These are phyloP conservation scores for Irpex sp. DNA, from an alignment of 1,284 basidiomycete species.

Conservation along the genomic window DNA sequence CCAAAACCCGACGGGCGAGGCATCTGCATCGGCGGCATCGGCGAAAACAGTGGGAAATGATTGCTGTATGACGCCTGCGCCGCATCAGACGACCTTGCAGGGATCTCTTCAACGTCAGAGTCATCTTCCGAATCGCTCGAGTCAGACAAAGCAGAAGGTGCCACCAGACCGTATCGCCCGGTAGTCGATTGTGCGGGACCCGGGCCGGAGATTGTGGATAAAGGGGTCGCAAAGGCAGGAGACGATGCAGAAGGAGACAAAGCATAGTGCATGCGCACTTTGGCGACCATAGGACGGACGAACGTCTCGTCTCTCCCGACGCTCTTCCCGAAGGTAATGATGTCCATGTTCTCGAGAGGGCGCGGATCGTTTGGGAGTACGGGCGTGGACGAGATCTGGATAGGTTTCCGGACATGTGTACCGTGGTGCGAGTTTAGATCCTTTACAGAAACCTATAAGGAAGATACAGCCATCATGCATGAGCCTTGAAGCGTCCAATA, in stretches of 20 bases:
- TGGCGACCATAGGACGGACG: conserved; percentile 57
- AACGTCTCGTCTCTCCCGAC: conserved; percentile 56
- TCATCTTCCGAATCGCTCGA: conserved; percentile 40
- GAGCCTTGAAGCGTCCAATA: not conserved
- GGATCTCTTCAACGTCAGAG: conserved; percentile 53
- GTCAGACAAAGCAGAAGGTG: conserved; percentile 28
- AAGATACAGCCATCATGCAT: conserved; percentile 42
- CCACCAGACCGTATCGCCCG: conserved; percentile 52
- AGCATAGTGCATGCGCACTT: conserved; percentile 49
- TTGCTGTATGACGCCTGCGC: not conserved
- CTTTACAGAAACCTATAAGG: conserved; percentile 26
- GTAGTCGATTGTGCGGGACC: not conserved
- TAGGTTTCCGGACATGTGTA: conserved; percentile 50
- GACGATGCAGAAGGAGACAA: conserved; percentile 13
- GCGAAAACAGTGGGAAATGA: not conserved
- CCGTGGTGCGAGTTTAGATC: conserved; percentile 60
- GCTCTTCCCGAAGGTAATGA: conserved; percentile 68
- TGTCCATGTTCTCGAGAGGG: conserved; percentile 57
- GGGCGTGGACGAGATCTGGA: conserved; percentile 38
- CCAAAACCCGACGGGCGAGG: conserved; percentile 10
- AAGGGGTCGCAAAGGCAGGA: conserved; percentile 4
- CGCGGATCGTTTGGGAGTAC: conserved; percentile 45
- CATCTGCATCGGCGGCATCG: not conserved
- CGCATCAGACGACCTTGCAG: conserved; percentile 12
- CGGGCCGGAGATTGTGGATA: conserved; percentile 1